Percentiles rank a stretch among this genome's conserved stretches.
Evolutionary conservation across 176 grass and related monocot genomes (phyloP).

Genomic region (Echinochloa phyllopogon): DNA sequence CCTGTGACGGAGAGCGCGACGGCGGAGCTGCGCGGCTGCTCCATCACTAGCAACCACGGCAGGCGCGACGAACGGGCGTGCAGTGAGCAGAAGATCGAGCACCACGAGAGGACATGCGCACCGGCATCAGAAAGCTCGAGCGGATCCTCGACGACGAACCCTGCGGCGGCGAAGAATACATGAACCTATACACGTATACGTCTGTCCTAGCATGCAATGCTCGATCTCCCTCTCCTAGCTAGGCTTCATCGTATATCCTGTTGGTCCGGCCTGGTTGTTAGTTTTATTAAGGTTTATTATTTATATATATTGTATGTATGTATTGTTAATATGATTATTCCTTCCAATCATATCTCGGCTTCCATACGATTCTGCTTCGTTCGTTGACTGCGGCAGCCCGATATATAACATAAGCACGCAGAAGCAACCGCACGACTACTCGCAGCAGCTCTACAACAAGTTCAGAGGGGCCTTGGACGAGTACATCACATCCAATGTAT

Average conservation of each 20-base stretch:
- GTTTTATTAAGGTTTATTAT: too few relatives aligned
- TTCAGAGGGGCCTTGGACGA: slow-evolving; percentile 51
- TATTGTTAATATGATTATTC: not conserved
- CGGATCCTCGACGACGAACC: slow-evolving; percentile 50
- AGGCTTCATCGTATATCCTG: not conserved
- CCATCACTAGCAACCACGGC: slow-evolving; percentile 18
- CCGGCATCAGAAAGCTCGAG: slow-evolving; percentile 55
- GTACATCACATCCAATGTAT: too few relatives aligned
- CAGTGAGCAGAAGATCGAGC: not conserved
- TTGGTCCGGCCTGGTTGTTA: not conserved
- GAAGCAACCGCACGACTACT: slow-evolving; percentile 76
- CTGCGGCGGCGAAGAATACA: slow-evolving; percentile 51
- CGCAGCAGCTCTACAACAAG: slow-evolving; percentile 82
- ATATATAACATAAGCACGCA: slow-evolving; percentile 94
- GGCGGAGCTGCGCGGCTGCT: slow-evolving; percentile 24
- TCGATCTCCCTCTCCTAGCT: not conserved
- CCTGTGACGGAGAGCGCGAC: slow-evolving; percentile 60
- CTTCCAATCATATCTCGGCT: not conserved
- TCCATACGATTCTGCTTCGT: not conserved
- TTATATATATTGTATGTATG: too few relatives aligned
- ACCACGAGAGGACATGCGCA: not conserved
- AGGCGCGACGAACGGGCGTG: not conserved
- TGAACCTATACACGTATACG: slow-evolving; percentile 85
- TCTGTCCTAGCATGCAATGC: not conserved
- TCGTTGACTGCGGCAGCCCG: slow-evolving; percentile 52